Evolutionary conservation across 192 early-diverging fungal genomes (phyloP), one percentile per base, ranked within the genome.

Genomic region (Coemansia sp.): DNA sequence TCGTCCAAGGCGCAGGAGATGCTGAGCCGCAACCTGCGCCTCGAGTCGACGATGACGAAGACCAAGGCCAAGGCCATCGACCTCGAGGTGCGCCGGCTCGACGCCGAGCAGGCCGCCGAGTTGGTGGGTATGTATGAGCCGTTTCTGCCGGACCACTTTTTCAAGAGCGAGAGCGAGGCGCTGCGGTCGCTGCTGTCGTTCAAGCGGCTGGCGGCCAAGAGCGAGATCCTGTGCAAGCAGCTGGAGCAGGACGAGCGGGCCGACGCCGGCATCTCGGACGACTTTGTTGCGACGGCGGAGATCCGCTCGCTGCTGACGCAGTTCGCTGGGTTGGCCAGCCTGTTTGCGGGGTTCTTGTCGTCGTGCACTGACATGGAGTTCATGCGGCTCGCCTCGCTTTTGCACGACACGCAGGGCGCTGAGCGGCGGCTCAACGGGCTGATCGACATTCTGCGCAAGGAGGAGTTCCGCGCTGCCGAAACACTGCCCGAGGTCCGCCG

Each of bases 41-140:
- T 98, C 48, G 92, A 94, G 73, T 87, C 87, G 16, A 89, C 93
- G 0, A 88, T 87, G 10, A 86, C 90, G 75, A 94, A 94, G 73
- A 88, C 92, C 4, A 90, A 94, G 68, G 92, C 94, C 21, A 94
- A 93, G 80, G 87, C 92, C 14, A 90, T 98, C 41, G 96, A 98
- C 78, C 77, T 97, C 40, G 95, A 97, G 64, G 79, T 98, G 62
- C 88, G 92, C 13, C 91, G 92, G 46, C 77, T 98, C 19, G 95
- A 98, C 17, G 93, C 90, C 24, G 75, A 85, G 5, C 95, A 98
- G 76, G 94, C 93, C 1, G 85, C 83, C 1, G 89, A 93, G 73
- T 88, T 93, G 45, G 63, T 87, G 11, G 44, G 35, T 8, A 70
- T 78, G 62, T 59, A 81, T 5, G 72, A 92, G 85, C 87, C 92